A percentile compares a stretch with the other conserved stretches of the same genome.
These are phyloP conservation scores for Cucurbitaria berberidis DNA, from an alignment of 2,329 filamentous ascomycete species.

Conservation along the genomic window DNA sequence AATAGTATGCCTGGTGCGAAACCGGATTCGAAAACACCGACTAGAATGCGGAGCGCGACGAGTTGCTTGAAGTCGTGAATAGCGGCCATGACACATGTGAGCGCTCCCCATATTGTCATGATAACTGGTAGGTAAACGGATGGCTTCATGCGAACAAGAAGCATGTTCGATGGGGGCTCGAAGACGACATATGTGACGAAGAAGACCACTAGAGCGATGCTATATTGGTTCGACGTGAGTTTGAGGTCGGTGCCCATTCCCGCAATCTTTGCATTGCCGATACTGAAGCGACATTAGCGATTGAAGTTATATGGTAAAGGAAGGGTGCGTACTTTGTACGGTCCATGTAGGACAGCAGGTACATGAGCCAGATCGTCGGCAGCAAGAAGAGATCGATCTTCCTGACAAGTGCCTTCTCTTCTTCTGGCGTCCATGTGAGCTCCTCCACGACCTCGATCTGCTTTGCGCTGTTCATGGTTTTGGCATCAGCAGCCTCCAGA, in stretches of 20 bases:
- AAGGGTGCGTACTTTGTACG: conserved; percentile 40
- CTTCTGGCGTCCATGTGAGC: conserved; percentile 55
- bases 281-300: conserved; percentile 38
- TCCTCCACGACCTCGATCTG: conserved; percentile 53
- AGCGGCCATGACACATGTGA: conserved; percentile 60
- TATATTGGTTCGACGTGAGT: conserved; percentile 59
- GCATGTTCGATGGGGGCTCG: conserved; percentile 62
- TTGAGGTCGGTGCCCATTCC: conserved; percentile 57
- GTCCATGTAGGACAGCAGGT: conserved; percentile 57
- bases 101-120: conserved; percentile 61
- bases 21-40: conserved; percentile 62
- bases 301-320: not conserved
- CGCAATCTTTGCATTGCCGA: conserved; percentile 60
- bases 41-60: conserved; percentile 60
- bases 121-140: conserved; percentile 58
- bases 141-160: conserved; percentile 57
- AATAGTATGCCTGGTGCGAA: conserved; percentile 63
- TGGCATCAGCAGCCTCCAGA: conserved; percentile 25
- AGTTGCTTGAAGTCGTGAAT: conserved; percentile 57
- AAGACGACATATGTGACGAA: conserved; percentile 60
- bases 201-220: conserved; percentile 60
- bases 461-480: conserved; percentile 48
- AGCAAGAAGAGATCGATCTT: conserved; percentile 58
- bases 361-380: conserved; percentile 59
- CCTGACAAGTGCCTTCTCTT: conserved; percentile 56